Evolutionary conservation across 164 flowering plant species (phyloP).

Genomic region (Cinnamomum chago): DNA sequence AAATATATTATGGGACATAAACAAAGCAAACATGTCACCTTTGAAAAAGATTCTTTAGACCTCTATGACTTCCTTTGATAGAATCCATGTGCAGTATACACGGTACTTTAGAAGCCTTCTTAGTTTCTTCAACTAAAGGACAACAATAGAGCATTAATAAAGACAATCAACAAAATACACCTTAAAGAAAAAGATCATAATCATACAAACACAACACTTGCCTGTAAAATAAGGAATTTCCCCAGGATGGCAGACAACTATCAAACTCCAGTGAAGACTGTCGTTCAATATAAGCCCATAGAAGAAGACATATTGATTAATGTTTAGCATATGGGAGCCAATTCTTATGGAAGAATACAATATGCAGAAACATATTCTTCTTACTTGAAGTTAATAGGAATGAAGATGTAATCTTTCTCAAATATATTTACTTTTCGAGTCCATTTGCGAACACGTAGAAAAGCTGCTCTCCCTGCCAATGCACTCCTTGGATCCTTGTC

Average conservation of each 20-base stretch:
- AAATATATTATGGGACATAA: background rate
- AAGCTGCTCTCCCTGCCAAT: constrained; percentile 82
- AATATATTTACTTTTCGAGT: constrained; percentile 88
- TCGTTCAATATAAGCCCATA: constrained; percentile 9
- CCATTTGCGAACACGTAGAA: constrained; percentile 93
- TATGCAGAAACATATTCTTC: constrained; percentile 10
- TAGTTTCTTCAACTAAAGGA: constrained; percentile 47
- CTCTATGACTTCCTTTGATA: constrained; percentile 76
- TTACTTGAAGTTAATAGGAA: constrained; percentile 95
- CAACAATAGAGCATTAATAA: constrained; percentile 5
- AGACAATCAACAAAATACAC: background rate
- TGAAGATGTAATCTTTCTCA: constrained; percentile 81
- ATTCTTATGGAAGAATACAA: constrained; percentile 1
- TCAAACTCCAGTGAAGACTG: constrained; percentile 96
- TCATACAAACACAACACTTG: constrained; percentile 12
- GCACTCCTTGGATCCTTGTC: constrained; percentile 76
- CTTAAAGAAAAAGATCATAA: background rate
- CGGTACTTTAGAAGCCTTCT: constrained; percentile 54
- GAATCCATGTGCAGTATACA: constrained; percentile 98
- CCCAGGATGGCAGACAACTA: constrained; percentile 88
- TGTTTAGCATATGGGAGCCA: background rate
- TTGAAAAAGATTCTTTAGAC: constrained; percentile 76
- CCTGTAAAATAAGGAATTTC: constrained; percentile 64
- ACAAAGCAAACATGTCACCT: constrained; percentile 42
- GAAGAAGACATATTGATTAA: background rate